A percentile compares a stretch with the other conserved stretches of the same genome.
These are phyloP conservation scores for Neobulgaria alba DNA, from an alignment of 2,329 filamentous ascomycete species.

Conservation along the genomic window DNA sequence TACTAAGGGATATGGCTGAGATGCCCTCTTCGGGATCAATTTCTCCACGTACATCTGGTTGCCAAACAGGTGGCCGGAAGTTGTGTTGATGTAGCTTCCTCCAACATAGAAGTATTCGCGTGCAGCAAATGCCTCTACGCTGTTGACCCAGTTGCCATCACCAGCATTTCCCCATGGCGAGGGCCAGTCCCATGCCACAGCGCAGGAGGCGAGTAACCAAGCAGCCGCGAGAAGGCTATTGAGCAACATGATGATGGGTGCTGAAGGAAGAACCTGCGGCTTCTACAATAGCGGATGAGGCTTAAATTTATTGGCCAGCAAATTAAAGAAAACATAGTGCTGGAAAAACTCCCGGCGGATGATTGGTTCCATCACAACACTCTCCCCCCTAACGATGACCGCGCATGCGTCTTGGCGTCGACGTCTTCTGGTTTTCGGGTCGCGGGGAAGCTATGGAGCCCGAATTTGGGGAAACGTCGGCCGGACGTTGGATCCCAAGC, in stretches of 20 bases:
- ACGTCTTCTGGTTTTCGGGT: no score
- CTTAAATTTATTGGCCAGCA: neutral
- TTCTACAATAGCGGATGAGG: slow-evolving; percentile 1
- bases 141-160: neutral
- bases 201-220: slow-evolving; percentile 1
- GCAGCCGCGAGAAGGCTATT: neutral
- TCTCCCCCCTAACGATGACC: no score
- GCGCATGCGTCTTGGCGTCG: no score
- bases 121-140: slow-evolving; percentile 1
- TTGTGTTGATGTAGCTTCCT: slow-evolving; percentile 13
- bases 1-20: slow-evolving; percentile 18
- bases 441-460: no score
- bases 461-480: no score
- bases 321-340: no score
- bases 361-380: neutral
- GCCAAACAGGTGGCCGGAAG: slow-evolving; percentile 7
- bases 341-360: no score
- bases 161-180: neutral
- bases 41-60: slow-evolving; percentile 47
- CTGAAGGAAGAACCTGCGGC: neutral
- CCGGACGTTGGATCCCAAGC: no score
- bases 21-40: slow-evolving; percentile 29
- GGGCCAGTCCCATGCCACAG: slow-evolving; percentile 2
- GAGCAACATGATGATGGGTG: slow-evolving; percentile 2
- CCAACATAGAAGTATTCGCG: slow-evolving; percentile 27